Conservation (phyloP, 139 green algal species). For the Raphidocelis subcapitata region DNA sequence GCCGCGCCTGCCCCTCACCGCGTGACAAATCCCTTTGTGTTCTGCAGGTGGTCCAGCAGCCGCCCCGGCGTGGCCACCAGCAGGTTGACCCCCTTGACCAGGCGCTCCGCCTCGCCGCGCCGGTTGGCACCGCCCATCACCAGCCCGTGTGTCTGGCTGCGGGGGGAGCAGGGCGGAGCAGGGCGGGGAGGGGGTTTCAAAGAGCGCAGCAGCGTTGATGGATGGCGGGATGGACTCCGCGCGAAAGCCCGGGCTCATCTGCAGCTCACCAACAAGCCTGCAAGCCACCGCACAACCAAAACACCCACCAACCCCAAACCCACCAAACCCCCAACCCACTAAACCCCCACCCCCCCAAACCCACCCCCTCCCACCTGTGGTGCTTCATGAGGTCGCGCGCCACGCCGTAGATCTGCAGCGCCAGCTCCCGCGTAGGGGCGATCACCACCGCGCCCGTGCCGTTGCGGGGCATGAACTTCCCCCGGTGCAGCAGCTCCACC, state of each 20-base stretch:
- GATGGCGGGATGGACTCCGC: too few relatives aligned
- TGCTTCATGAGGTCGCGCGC: slow-evolving; percentile 89
- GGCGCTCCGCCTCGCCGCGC: slow-evolving; percentile 89
- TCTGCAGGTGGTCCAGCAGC: slow-evolving; percentile 97
- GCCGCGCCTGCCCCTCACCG: not conserved
- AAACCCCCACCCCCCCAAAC: too few relatives aligned
- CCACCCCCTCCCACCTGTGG: slow-evolving; percentile 51
- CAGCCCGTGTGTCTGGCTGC: slow-evolving; percentile 89
- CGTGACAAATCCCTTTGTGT: slow-evolving; percentile 80
- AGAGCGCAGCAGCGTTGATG: too few relatives aligned
- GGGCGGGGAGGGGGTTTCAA: too few relatives aligned
- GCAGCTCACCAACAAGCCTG: too few relatives aligned
- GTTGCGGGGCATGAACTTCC: slow-evolving; percentile 95
- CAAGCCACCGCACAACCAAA: too few relatives aligned
- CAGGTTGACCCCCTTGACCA: slow-evolving; percentile 95
- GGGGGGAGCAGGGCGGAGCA: too few relatives aligned
- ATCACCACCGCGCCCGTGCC: slow-evolving; percentile 93
- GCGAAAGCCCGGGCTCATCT: too few relatives aligned
- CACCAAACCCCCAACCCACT: too few relatives aligned
- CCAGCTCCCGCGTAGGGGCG: slow-evolving; percentile 92
- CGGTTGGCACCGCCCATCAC: slow-evolving; percentile 99
- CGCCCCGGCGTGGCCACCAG: slow-evolving; percentile 92
- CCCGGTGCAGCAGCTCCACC: slow-evolving; percentile 89
- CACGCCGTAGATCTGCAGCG: slow-evolving; percentile 95
- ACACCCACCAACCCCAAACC: too few relatives aligned